These are phyloP conservation scores for Phallus indusiatus DNA, from an alignment of 768 basidiomycete genomes.

Conservation along the genomic window DNA sequence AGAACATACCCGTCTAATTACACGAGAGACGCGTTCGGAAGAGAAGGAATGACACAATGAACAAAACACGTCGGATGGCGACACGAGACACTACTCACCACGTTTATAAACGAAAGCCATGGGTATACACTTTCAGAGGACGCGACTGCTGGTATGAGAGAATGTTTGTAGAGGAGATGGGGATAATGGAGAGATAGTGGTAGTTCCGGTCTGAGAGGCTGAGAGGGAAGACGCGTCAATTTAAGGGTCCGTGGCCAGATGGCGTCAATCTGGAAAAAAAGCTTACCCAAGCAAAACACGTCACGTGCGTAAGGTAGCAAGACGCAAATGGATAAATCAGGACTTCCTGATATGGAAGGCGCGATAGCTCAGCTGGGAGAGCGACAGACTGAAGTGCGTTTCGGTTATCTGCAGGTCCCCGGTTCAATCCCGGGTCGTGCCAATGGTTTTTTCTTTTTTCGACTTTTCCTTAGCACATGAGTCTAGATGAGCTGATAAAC, in stretches of 20 bases:
- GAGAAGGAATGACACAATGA: slow-evolving; percentile 9
- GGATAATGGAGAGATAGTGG: background rate
- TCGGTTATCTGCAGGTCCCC: slow-evolving; percentile 24
- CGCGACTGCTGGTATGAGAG: background rate
- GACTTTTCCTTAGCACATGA: too few species aligned
- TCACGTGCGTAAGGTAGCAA: background rate
- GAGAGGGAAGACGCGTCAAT: slow-evolving; percentile 4
- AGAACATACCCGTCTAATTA: slow-evolving; percentile 40
- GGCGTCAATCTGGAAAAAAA: background rate
- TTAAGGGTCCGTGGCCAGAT: background rate
- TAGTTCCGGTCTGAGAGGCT: background rate
- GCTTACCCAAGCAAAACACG: background rate
- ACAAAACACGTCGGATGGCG: background rate
- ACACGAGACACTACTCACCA: slow-evolving; percentile 29
- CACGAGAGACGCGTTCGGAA: background rate
- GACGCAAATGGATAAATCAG: background rate
- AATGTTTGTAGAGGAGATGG: background rate
- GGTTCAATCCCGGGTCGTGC: slow-evolving; percentile 34
- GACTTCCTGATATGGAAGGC: background rate
- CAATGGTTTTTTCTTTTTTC: slow-evolving; percentile 13
- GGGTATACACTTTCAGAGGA: background rate
- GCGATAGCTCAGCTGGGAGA: slow-evolving; percentile 11
- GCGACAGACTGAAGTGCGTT: slow-evolving; percentile 8
- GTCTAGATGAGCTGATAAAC: too few species aligned
- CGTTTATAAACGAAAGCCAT: slow-evolving; percentile 51